These are phyloP conservation scores for Solanum peruvianum DNA, from an alignment of 257 asterid species.

Conservation along the genomic window DNA sequence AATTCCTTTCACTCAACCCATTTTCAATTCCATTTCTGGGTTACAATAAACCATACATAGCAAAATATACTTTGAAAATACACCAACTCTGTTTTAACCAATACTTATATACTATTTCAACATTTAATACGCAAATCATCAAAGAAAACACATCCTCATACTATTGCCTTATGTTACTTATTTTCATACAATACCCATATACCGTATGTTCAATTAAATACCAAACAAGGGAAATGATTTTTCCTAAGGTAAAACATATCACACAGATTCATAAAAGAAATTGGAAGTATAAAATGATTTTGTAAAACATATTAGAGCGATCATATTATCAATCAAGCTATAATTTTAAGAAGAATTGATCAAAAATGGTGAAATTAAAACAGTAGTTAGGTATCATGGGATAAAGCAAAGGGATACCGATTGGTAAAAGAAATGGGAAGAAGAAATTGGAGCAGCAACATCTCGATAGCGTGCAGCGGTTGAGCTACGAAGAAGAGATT, in stretches of 20 bases:
- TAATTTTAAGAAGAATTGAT: neutral
- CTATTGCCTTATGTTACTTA: neutral
- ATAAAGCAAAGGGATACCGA: neutral
- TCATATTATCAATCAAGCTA: neutral
- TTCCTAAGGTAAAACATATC: neutral
- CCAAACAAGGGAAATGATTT: neutral
- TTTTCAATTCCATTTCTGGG: neutral
- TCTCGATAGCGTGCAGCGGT: conserved; percentile 30
- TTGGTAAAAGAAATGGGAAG: conserved; percentile 19
- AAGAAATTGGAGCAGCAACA: conserved; percentile 28
- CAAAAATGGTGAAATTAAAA: neutral
- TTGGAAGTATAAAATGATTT: neutral
- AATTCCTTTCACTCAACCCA: neutral
- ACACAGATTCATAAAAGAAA: neutral
- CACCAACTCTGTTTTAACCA: neutral
- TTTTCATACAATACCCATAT: neutral
- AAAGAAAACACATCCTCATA: neutral
- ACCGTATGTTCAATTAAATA: neutral
- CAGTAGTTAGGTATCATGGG: neutral
- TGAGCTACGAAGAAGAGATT: conserved; percentile 29
- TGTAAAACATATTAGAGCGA: neutral
- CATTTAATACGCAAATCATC: neutral
- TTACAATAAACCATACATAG: neutral
- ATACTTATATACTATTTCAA: neutral
- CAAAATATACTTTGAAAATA: neutral